Conservation (phyloP, 1,284 basidiomycete genomes). For the Apiotrichum domesticum region DNA sequence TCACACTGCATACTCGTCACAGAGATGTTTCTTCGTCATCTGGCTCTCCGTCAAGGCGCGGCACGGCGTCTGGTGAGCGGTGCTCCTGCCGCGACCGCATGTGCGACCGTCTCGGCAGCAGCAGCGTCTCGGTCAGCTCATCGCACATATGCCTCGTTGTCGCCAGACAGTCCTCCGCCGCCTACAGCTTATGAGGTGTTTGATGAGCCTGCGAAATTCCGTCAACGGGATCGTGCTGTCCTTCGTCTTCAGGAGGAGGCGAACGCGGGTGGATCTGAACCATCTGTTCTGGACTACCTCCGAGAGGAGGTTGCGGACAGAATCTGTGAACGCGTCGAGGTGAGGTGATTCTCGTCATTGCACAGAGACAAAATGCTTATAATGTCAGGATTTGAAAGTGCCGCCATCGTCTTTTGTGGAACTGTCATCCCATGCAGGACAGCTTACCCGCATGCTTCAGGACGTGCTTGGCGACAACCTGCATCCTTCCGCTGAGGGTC, state of each 20-base stretch:
- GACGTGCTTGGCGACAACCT: slow-evolving; percentile 60
- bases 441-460: slow-evolving; percentile 80
- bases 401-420: slow-evolving; percentile 77
- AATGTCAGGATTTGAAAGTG: slow-evolving; percentile 75
- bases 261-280: slow-evolving; percentile 2
- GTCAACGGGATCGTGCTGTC: slow-evolving; percentile 72
- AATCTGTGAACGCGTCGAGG: slow-evolving; percentile 82
- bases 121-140: no score
- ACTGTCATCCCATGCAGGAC: slow-evolving; percentile 89
- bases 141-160: slow-evolving; percentile 33
- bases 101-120: no score
- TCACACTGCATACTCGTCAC: no score
- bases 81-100: no score
- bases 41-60: no score
- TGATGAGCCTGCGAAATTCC: slow-evolving; percentile 73
- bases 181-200: slow-evolving; percentile 68
- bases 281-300: slow-evolving; percentile 78
- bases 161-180: slow-evolving; percentile 38
- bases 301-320: slow-evolving; percentile 83
- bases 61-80: no score
- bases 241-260: slow-evolving; percentile 58
- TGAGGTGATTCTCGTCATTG: slow-evolving; percentile 29
- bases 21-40: no score
- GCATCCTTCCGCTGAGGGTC: slow-evolving; percentile 49
- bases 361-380: neutral